Evolutionary conservation across 306 rosid genomes (phyloP), one percentile per base, ranked within the genome.

Genomic region (Datisca glomerata): DNA sequence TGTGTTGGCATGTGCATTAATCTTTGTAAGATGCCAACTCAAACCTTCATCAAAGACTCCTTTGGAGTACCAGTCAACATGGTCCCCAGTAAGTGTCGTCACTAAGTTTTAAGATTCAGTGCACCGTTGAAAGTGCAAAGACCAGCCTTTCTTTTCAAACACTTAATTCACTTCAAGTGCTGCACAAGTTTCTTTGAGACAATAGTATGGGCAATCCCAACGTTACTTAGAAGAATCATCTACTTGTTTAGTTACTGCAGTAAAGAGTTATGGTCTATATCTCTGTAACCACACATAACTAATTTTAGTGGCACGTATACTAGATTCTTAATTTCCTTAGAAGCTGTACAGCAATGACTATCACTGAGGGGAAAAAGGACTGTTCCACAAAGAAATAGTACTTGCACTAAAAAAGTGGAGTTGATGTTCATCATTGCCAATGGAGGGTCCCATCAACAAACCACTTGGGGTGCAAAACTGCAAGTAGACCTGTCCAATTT

Each of bases 1-100:
- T 91, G 94, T 63, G 85, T 63, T 21, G 98, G 96, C 28, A 75
- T 91, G 92, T 91, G 98, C 49, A 63, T 42, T 27, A 91, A 85
- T 65, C 82, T 84, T 28, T 91, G 98, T 60, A 91, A 84, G 60
- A 59, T 78, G 54, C 96, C 98, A 53, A 55, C 80, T 60, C 98
- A 84, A 45, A 42, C 71, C 12, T 85, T 80, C 58, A 61, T 91
- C 34, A 84, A 84, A 72, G 73, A 76, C 53, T 59, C 94, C 34
- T 41, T 84, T 13, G 94, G 98, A 37, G 38, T 76, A 75, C 70
- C 98, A 2, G 51, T 91, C 56, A 78, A 60, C 78, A 84, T 84
- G 96, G 81, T 75, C 21, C 98, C 96, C 21, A 91, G 96, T 91
- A 75, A 70, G 96, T 62, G 37, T 57, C 24, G 13, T 39, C 40